Evolutionary conservation across 345 rosid genomes (phyloP).

Genomic region (Anastatica hierochuntica): DNA sequence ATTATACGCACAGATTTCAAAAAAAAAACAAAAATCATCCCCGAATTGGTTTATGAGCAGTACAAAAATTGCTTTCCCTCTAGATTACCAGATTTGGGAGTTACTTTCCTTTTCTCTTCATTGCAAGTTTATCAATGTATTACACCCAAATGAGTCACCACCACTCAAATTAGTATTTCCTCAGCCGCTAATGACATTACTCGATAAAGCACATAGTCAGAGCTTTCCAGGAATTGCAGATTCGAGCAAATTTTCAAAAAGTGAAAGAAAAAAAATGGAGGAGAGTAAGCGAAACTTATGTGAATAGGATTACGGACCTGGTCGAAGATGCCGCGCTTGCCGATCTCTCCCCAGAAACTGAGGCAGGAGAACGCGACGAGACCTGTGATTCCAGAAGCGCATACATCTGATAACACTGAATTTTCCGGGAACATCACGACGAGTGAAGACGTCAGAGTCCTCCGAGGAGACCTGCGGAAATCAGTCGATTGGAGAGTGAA

Average conservation of each 20-base stretch:
- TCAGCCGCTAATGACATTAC: constrained; percentile 16
- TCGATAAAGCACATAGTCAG: not conserved
- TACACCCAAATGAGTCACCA: not conserved
- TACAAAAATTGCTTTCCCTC: not conserved
- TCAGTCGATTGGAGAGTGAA: not conserved
- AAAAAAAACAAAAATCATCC: not conserved
- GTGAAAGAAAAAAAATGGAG: no score
- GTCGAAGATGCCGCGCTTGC: constrained; percentile 50
- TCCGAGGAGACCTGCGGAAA: constrained; percentile 6
- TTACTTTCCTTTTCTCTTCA: not conserved
- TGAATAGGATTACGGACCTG: constrained; percentile 47
- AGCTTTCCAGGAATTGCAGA: not conserved
- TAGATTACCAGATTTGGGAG: not conserved
- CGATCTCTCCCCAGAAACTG: constrained; percentile 53
- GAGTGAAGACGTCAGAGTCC: constrained; percentile 11
- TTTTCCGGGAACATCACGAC: constrained; percentile 33
- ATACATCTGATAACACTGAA: constrained; percentile 44
- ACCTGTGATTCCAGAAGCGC: constrained; percentile 35
- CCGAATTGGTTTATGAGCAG: not conserved
- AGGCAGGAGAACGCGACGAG: constrained; percentile 38
- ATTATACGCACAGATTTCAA: not conserved
- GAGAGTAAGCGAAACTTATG: no score
- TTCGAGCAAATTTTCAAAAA: not conserved
- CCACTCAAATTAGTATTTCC: not conserved
- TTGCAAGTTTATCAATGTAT: not conserved